A percentile compares a stretch with the other conserved stretches of the same genome.
Evolutionary conservation across 2,329 filamentous ascomycete genomes (phyloP).

Genomic region (Coniochaeta ligniaria): DNA sequence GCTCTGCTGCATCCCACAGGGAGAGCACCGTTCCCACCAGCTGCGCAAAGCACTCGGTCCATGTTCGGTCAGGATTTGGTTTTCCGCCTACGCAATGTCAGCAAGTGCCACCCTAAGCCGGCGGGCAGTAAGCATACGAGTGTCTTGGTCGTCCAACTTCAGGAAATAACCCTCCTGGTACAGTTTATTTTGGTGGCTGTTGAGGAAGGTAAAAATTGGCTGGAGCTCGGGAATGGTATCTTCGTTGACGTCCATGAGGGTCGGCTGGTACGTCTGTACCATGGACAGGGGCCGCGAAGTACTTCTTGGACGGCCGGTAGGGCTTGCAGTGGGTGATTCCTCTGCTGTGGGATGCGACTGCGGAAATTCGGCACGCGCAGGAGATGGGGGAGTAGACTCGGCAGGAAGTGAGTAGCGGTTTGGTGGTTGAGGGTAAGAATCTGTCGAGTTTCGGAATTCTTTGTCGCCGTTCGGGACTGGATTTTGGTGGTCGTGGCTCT

Average conservation of each 20-base stretch:
- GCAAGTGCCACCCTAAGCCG: slow-evolving; percentile 7
- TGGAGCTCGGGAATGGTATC: slow-evolving; percentile 89
- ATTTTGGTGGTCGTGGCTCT: neutral
- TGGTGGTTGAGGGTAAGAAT: slow-evolving; percentile 5
- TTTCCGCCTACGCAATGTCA: slow-evolving; percentile 44
- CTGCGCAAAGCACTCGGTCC: slow-evolving; percentile 96
- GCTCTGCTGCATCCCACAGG: slow-evolving; percentile 87
- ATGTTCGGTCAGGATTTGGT: slow-evolving; percentile 77
- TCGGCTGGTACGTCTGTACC: slow-evolving; percentile 77
- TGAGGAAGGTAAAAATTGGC: slow-evolving; percentile 89
- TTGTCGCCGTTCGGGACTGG: neutral
- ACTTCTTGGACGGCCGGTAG: slow-evolving; percentile 33
- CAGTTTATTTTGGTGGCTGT: slow-evolving; percentile 91
- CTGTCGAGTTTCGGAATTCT: slow-evolving; percentile 1
- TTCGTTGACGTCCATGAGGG: slow-evolving; percentile 74
- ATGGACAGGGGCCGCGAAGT: slow-evolving; percentile 74
- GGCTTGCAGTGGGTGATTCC: slow-evolving; percentile 33
- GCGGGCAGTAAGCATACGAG: slow-evolving; percentile 52
- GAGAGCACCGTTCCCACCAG: slow-evolving; percentile 92
- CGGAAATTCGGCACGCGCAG: slow-evolving; percentile 29
- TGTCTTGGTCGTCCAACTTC: slow-evolving; percentile 92
- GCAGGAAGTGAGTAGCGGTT: slow-evolving; percentile 11
- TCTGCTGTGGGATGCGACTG: slow-evolving; percentile 26
- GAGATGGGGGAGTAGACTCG: slow-evolving; percentile 17
- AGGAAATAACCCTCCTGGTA: slow-evolving; percentile 98